Evolutionary conservation across 495 filamentous ascomycete species (phyloP), one percentile per base, ranked within the genome.

Genomic region (Pseudomonodictys pantanalensis): DNA sequence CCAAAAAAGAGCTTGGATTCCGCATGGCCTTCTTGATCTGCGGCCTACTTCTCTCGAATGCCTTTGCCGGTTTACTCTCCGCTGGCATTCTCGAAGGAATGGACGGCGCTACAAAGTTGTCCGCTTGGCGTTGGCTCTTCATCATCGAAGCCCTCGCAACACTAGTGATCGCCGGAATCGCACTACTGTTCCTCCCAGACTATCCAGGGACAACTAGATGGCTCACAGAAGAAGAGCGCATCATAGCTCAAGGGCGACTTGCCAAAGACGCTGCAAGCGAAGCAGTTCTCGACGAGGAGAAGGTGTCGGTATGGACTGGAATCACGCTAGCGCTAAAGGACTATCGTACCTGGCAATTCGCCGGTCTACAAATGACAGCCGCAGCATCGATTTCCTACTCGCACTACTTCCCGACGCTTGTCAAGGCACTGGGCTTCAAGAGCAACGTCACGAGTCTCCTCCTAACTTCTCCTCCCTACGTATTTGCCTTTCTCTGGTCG

Each of bases 341-440:
- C 56, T 71, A 69, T 30, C 60, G 65, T n/a, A 62, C 76, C 26
- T 80, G 72, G 70, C 7, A 76, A 9, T 73, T 77, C 54, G 57
- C 54, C 22, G 52, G 72, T 18, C 64, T 69, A 58, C 59, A 57
- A 20, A 52, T 72, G 49, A 56, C 69, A 32, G 68, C 71, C 47
- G 44, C 75, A 12, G 51, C 71, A 11, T 70, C 76, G 26, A 73
- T 73, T 46, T 71, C 69, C 12, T 77, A 76, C 67, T 77, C 73
- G 60, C 75, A 77, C 58, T 79, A 83, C 71, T 83, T 83, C 73
- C 81, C 81, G 0, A 81, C 75, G 22, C 78, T 82, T 44, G 74
- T 82, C 9, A 67, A 75, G 49, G 80, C 76, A 0, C 72, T 84
- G 0, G 80, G 79, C 2, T 82, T 77, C 60, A 74, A 72, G 45